Evolutionary conservation across 805 yeast genomes (phyloP), one percentile per base, ranked within the genome.

Genomic region (Pichia cabralensis): DNA sequence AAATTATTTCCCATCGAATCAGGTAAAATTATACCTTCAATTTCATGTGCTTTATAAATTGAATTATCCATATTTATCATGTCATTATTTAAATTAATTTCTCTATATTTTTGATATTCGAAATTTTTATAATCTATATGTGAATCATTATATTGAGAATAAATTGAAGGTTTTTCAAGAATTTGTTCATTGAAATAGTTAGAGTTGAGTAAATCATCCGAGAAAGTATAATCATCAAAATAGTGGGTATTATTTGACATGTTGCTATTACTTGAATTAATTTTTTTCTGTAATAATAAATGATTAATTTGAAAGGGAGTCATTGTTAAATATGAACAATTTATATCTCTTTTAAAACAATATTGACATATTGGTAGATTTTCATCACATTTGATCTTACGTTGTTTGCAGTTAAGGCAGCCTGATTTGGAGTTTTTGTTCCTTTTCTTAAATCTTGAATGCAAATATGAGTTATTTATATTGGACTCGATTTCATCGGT

Each of bases 371-470:
- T 43, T 2, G 60, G 60, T 7, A 46, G 31, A 1, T 38, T 35
- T 30, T 56, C 60, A 32, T 53, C 58, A 35, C 60, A 55, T 47
- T 56, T 62, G 35, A 61, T 44, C 34, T 60, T 61, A 17, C 65
- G 45, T 27, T 57, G 33, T 40, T 62, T 62, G 42, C 67, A 62
- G 29, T 50, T 56, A n/a, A 44, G 33, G 36, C 67, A 62, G 3
- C 67, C 67, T 34, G 55, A 49, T 35, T 61, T 49, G 28, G 62
- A 55, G 40, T 62, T 61, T 31, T 50, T 49, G 22, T 63, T 47
- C 20, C 35, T 38, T 18, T 34, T 19, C n/a, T 36, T 27, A 6
- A 27, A n/a, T n/a, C n/a, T n/a, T n/a, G n/a, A n/a, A n/a, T n/a
- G n/a, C n/a, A n/a, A n/a, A n/a, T n/a, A n/a, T n/a, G n/a, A n/a